A percentile compares a stretch with the other conserved stretches of the same genome.
Evolutionary conservation across 306 rosid species (phyloP).

Genomic region (Cucurbita argyrosperma): DNA sequence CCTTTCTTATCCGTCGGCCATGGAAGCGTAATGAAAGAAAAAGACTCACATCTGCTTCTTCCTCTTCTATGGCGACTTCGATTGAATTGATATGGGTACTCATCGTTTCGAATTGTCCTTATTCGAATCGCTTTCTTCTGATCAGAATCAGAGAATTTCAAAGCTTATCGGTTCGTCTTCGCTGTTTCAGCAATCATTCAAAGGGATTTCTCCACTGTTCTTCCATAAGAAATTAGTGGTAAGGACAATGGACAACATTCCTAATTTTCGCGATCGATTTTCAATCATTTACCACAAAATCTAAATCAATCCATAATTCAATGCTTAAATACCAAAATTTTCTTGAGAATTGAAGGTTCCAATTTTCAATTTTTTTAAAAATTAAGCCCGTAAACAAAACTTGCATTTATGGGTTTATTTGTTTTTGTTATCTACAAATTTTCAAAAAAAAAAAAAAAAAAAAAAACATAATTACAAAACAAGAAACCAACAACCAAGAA

Average conservation of each 20-base stretch:
- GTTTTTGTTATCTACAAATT: too few relatives aligned
- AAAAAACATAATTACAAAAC: background rate
- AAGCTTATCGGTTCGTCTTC: background rate
- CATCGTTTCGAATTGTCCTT: background rate
- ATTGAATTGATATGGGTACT: background rate
- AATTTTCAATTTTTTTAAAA: too few relatives aligned
- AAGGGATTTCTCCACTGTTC: background rate
- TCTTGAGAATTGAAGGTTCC: too few relatives aligned
- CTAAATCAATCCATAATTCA: too few relatives aligned
- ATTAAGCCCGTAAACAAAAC: background rate
- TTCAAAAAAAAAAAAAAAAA: too few relatives aligned
- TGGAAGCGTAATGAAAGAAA: background rate
- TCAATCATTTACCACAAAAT: background rate
- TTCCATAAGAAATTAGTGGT: background rate
- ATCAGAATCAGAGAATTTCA: background rate
- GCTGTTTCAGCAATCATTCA: background rate
- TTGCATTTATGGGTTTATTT: too few relatives aligned
- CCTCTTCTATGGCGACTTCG: background rate
- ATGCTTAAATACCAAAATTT: too few relatives aligned
- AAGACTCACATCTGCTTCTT: background rate
- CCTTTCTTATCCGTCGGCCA: background rate
- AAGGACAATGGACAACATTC: background rate
- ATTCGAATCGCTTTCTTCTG: background rate
- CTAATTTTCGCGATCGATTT: background rate
- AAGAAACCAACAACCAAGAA: background rate